Conservation (phyloP, 1,139 yeast species). For the Protomyces pachydermus region DNA sequence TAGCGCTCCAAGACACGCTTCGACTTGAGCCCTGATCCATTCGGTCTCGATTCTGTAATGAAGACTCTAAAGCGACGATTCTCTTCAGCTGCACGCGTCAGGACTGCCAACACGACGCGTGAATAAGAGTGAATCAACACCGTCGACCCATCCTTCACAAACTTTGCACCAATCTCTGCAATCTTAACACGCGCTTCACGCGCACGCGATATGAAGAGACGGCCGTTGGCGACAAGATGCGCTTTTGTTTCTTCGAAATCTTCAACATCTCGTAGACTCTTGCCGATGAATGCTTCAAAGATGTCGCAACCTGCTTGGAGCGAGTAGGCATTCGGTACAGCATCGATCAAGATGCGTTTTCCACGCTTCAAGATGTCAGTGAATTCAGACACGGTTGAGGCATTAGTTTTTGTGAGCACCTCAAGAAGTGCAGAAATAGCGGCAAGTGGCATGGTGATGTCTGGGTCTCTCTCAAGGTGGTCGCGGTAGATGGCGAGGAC, state of each 20-base stretch:
- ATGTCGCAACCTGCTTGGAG: conserved; percentile 96
- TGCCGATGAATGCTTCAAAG: conserved; percentile 84
- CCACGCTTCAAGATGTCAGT: conserved; percentile 75
- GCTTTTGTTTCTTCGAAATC: conserved; percentile 95
- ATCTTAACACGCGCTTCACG: conserved; percentile 82
- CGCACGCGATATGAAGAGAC: conserved; percentile 84
- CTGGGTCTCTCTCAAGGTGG: conserved; percentile 28
- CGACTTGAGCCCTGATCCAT: conserved; percentile 72
- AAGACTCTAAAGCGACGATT: conserved; percentile 80
- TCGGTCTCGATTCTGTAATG: conserved; percentile 89
- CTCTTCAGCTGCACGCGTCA: conserved; percentile 67
- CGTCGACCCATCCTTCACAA: conserved; percentile 86
- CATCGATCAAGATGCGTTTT: conserved; percentile 62
- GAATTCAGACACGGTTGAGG: conserved; percentile 88
- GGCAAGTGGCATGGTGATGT: conserved; percentile 98
- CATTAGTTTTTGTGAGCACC: conserved; percentile 66
- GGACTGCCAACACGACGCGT: conserved; percentile 76
- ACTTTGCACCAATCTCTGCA: conserved; percentile 81
- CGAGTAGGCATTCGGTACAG: conserved; percentile 86
- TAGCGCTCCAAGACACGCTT: conserved; percentile 61
- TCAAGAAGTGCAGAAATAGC: conserved; percentile 93
- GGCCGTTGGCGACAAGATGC: conserved; percentile 89
- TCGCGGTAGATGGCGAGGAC: conserved; percentile 26
- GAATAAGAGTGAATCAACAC: conserved; percentile 88
- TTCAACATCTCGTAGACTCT: conserved; percentile 73